Conservation (phyloP, 768 basidiomycete species). For the Fomitopsis serialis region DNA sequence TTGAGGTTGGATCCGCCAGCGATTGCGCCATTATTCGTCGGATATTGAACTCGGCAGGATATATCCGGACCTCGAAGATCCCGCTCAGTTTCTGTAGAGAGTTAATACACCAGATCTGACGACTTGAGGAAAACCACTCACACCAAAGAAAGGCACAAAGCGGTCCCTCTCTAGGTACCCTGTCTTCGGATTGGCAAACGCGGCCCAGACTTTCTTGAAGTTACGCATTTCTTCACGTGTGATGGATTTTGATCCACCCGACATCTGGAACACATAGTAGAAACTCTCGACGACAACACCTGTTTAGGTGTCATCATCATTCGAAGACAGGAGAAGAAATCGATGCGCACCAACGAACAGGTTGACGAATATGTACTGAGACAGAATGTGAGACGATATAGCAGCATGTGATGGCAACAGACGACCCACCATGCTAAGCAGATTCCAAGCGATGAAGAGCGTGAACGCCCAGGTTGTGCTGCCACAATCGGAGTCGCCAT, state of each 20-base stretch:
- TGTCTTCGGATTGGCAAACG: slow-evolving; percentile 72
- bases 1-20: slow-evolving; percentile 30
- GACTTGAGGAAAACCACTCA: slow-evolving; percentile 35
- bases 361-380: slow-evolving; percentile 91
- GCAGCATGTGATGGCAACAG: neutral
- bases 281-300: slow-evolving; percentile 95
- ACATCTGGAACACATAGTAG: slow-evolving; percentile 89
- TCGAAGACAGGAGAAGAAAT: neutral
- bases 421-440: slow-evolving; percentile 80
- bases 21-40: slow-evolving; percentile 52
- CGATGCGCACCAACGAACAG: slow-evolving; percentile 76
- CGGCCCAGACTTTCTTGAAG: slow-evolving; percentile 93
- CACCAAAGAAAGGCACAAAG: slow-evolving; percentile 78
- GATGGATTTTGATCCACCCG: slow-evolving; percentile 75
- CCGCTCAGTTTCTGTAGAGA: slow-evolving; percentile 66
- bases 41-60: slow-evolving; percentile 64
- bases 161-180: slow-evolving; percentile 68
- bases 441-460: slow-evolving; percentile 92
- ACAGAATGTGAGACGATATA: neutral
- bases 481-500: slow-evolving; percentile 79
- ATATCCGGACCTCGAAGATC: slow-evolving; percentile 84
- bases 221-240: slow-evolving; percentile 88
- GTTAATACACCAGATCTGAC: too few species aligned
- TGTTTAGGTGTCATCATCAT: slow-evolving; percentile 18
- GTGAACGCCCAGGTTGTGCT: slow-evolving; percentile 77